phyloP scores from a whole-genome alignment of 805 yeast genomes.

The Saccharomycopsis sp. region DNA sequence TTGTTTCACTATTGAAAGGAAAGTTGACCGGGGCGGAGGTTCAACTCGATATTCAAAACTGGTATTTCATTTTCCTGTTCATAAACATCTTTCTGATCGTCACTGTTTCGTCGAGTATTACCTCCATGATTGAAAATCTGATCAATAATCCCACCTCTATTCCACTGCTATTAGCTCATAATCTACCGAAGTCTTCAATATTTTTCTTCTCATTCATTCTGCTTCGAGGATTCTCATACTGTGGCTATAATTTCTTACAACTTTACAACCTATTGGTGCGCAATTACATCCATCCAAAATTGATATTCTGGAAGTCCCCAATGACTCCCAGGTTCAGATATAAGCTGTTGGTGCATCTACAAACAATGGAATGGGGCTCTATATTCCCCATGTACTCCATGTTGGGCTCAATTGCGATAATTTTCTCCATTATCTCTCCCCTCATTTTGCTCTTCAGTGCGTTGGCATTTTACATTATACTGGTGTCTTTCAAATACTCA shows the following conservation, averaged over 20 bases:
- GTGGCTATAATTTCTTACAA: slow-evolving; percentile 66
- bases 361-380: slow-evolving; percentile 67
- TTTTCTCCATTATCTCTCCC: slow-evolving; percentile 77
- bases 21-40: slow-evolving; percentile 53
- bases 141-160: slow-evolving; percentile 66
- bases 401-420: slow-evolving; percentile 69
- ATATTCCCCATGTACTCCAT: slow-evolving; percentile 71
- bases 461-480: slow-evolving; percentile 49
- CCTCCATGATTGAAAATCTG: slow-evolving; percentile 53
- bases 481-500: slow-evolving; percentile 65
- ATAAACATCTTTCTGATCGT: slow-evolving; percentile 81
- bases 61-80: slow-evolving; percentile 73
- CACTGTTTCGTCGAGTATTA: slow-evolving; percentile 73
- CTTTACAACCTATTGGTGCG: slow-evolving; percentile 42
- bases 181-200: slow-evolving; percentile 79
- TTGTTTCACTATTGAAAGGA: slow-evolving; percentile 49
- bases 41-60: slow-evolving; percentile 65
- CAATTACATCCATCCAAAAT: slow-evolving; percentile 15
- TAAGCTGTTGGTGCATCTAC: slow-evolving; percentile 36
- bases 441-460: slow-evolving; percentile 55
- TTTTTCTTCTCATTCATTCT: slow-evolving; percentile 76
- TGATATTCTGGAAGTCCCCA: slow-evolving; percentile 31
- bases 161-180: slow-evolving; percentile 64
- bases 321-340: slow-evolving; percentile 59
- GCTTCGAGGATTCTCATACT: slow-evolving; percentile 66